Conservation (phyloP, 306 rosid genomes). For the Vigna mungo region DNA sequence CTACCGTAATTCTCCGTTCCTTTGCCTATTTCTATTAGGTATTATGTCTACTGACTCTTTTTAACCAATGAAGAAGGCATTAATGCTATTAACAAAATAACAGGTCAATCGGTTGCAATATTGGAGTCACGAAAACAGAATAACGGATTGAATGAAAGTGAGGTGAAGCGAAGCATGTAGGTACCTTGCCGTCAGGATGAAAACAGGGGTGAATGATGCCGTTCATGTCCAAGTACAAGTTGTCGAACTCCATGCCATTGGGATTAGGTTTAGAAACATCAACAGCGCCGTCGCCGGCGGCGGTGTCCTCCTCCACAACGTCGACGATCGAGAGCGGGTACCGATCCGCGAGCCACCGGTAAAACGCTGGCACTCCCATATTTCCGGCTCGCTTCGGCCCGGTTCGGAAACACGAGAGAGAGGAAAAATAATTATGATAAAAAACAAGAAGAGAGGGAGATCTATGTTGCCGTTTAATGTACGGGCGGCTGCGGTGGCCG, state of each 20-base stretch:
- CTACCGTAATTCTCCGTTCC: background rate
- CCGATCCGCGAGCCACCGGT: constrained; percentile 99
- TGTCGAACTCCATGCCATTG: constrained; percentile 91
- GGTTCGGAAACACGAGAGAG: constrained; percentile 38
- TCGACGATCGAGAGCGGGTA: constrained; percentile 82
- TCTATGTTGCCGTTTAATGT: constrained; percentile 48
- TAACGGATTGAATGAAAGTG: background rate
- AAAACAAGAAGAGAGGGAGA: constrained; percentile 37
- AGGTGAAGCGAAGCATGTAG: background rate
- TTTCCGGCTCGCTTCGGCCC: constrained; percentile 51
- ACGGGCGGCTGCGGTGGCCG: constrained; percentile 46
- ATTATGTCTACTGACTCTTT: background rate
- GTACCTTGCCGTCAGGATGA: constrained; percentile 95
- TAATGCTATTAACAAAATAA: background rate
- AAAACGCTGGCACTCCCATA: constrained; percentile 98
- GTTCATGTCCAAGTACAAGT: constrained; percentile 92
- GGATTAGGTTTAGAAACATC: constrained; percentile 88
- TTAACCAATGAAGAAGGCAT: constrained; percentile 24
- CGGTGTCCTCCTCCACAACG: constrained; percentile 74
- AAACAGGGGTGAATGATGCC: constrained; percentile 96
- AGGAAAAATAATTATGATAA: background rate
- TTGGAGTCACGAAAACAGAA: background rate
- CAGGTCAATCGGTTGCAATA: background rate
- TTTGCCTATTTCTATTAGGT: constrained; percentile 9
- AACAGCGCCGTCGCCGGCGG: constrained; percentile 49